Base-by-base conservation (phyloP, 2,329 filamentous ascomycete genomes). In the Trichoderma sp. region DNA sequence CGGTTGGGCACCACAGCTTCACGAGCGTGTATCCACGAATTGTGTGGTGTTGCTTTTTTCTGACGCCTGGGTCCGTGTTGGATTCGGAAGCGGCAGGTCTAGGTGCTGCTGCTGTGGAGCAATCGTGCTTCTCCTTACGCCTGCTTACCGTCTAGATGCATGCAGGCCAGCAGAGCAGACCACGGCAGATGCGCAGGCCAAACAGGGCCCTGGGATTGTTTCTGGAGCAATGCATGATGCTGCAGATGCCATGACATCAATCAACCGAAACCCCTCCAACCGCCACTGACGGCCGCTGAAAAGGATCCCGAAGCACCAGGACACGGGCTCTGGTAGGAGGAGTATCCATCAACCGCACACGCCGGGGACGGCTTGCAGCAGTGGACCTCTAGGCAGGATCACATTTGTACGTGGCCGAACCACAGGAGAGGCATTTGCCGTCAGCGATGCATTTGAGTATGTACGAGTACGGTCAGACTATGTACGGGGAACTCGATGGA, bases 361-460 rank as follows among this genome's bases (percentile, higher is more conserved):
- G 43, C 63, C 49, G 26, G 39, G 39, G 63, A 39, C 52, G 39
- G 21, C 54, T 28, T 66, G 64, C 64, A 59, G 64, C 39, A 7
- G 64, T 66, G 64, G 64, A 59, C 54, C 54, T 51, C 52, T 4
- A 39, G 64, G 64, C 64, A 66, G 64, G 64, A 66, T 59, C 59
- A 59, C 64, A 39, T 51, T 58, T 59, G 39, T 66, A 66, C 64
- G 64, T 66, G 64, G 64, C 28, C 54, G 52, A 58, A 66, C 54
- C 21, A 59, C 52, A 66, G 28, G 28, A 66, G 64, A 66, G 39
- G 39, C 28, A 43, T 58, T 24, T 49, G 63, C 54, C 39, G 63
- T 46, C 52, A 59, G 52, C 51, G 64, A 10, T 55, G 60, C 51
- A 37, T 64, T 24, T 14, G 43, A 49, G 3, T 49, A 24, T 49